A percentile compares a stretch with the other conserved stretches of the same genome.
These are phyloP conservation scores for Exophiala phaeomuriformis DNA, from an alignment of 2,329 filamentous ascomycete genomes.

Conservation along the genomic window DNA sequence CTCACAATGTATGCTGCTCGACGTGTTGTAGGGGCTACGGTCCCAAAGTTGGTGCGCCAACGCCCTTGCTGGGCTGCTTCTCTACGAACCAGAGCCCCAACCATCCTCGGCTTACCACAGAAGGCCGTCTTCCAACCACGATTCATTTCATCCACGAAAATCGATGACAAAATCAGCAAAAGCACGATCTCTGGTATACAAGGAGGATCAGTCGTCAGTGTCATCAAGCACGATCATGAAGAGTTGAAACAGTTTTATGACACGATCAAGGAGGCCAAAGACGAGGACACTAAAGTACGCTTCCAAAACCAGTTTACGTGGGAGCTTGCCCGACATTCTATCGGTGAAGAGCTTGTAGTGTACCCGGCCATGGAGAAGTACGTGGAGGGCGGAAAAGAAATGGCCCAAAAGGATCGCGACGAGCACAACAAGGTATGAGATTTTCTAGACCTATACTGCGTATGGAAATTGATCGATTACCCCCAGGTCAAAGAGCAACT, in stretches of 20 bases:
- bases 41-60: not conserved
- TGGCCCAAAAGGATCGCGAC: slow-evolving; percentile 44
- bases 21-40: not conserved
- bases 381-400: slow-evolving; percentile 37
- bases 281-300: slow-evolving; percentile 39
- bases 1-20: not conserved
- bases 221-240: slow-evolving; percentile 39
- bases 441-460: too few relatives aligned
- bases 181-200: not conserved
- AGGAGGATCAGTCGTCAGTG: not conserved
- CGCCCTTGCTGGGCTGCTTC: not conserved
- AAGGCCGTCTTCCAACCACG: not conserved
- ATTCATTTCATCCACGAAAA: not conserved
- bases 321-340: slow-evolving; percentile 47
- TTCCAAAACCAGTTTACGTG: slow-evolving; percentile 48
- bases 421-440: slow-evolving; percentile 41
- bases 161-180: not conserved
- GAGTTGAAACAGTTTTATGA: slow-evolving; percentile 40
- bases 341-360: slow-evolving; percentile 48
- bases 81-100: not conserved
- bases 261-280: slow-evolving; percentile 36
- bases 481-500: slow-evolving; percentile 47
- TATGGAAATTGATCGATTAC: not conserved
- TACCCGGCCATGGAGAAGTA: slow-evolving; percentile 50
- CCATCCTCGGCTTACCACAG: not conserved